Evolutionary conservation across 1,284 basidiomycete genomes (phyloP).

Genomic region (Trichosporon asahii): DNA sequence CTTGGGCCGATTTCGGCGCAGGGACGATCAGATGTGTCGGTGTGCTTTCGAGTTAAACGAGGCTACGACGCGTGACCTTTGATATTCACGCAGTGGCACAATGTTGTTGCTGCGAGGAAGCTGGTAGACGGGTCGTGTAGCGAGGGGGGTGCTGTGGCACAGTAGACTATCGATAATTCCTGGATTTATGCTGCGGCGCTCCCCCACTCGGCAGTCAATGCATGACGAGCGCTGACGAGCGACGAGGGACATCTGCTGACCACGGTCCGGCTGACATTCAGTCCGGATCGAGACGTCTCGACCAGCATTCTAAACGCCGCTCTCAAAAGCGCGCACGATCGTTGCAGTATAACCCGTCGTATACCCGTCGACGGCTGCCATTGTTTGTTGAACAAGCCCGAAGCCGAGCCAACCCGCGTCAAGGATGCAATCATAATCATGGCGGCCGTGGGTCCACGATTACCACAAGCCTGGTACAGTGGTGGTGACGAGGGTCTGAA

Average conservation of each 20-base stretch:
- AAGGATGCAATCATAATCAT: not conserved
- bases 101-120: not conserved
- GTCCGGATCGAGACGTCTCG: not conserved
- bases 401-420: not conserved
- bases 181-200: not conserved
- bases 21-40: no score
- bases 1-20: not conserved
- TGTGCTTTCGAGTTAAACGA: not conserved
- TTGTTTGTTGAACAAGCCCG: not conserved
- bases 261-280: not conserved
- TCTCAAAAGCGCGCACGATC: not conserved
- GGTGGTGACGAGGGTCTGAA: slow-evolving; percentile 8
- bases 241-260: not conserved
- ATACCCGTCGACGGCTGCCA: not conserved
- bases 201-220: not conserved
- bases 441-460: not conserved
- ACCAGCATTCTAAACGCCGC: not conserved
- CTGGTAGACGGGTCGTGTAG: not conserved
- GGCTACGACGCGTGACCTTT: not conserved
- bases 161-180: not conserved
- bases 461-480: not conserved
- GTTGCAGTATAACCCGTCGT: not conserved
- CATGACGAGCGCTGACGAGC: not conserved
- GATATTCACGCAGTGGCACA: not conserved
- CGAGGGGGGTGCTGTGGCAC: not conserved